phyloP scores from a whole-genome alignment of 768 basidiomycete genomes.

The Pleurotus tuber-regium region DNA sequence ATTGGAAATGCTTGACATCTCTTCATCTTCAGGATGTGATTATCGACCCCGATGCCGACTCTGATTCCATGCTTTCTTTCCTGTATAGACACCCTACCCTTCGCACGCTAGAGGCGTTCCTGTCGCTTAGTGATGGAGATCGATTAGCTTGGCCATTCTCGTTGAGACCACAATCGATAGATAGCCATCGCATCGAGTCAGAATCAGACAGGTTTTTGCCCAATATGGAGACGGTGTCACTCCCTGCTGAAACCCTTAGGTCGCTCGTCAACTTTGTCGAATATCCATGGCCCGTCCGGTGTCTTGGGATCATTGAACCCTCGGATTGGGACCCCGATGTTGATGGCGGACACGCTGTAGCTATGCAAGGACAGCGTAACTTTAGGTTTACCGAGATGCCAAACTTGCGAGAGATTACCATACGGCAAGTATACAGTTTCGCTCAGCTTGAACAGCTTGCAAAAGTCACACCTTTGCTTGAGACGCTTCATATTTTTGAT shows the following conservation, averaged over 20 bases:
- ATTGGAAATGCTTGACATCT: neutral
- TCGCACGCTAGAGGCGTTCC: neutral
- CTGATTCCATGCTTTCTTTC: neutral
- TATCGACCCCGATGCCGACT: neutral
- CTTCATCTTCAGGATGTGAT: neutral
- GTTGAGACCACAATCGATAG: neutral
- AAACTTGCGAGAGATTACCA: neutral
- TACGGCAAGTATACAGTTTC: neutral
- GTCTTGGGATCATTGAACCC: neutral
- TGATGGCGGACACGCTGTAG: no score
- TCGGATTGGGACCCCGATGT: neutral
- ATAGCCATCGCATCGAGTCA: neutral
- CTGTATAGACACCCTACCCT: neutral
- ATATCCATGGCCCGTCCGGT: neutral
- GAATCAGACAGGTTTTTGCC: neutral
- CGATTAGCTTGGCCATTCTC: neutral
- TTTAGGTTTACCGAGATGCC: neutral
- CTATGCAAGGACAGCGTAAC: no score
- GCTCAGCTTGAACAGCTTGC: neutral
- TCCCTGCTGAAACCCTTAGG: neutral
- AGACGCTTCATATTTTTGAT: neutral
- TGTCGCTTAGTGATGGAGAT: neutral
- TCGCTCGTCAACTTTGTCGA: neutral
- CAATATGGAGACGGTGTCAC: neutral
- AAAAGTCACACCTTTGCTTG: neutral